Conservation (phyloP, 192 early-diverging fungal genomes). For the Oehlia diaphana region DNA sequence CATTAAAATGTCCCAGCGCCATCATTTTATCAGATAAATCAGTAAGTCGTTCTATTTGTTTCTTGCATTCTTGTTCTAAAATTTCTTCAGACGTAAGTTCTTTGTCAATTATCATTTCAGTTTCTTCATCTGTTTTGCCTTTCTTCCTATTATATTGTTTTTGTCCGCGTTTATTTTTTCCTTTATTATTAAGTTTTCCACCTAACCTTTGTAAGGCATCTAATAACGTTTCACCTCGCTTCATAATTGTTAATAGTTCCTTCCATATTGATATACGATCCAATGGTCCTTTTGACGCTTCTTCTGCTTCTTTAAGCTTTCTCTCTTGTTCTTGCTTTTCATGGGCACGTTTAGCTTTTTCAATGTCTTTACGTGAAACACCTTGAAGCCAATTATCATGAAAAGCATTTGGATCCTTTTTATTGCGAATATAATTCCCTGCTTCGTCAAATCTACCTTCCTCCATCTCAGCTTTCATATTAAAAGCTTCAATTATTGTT, state of each 20-base stretch:
- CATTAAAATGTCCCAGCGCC: slow-evolving; percentile 63
- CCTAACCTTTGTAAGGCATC: slow-evolving; percentile 61
- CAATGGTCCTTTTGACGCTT: slow-evolving; percentile 40
- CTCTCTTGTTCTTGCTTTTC: slow-evolving; percentile 43
- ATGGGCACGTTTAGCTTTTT: slow-evolving; percentile 53
- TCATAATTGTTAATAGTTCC: slow-evolving; percentile 57
- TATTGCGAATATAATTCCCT: slow-evolving; percentile 72
- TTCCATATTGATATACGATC: slow-evolving; percentile 57
- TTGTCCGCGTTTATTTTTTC: slow-evolving; percentile 42
- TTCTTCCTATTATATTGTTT: slow-evolving; percentile 29
- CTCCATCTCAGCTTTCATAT: slow-evolving; percentile 75
- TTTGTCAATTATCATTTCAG: slow-evolving; percentile 28
- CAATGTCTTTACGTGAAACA: slow-evolving; percentile 58
- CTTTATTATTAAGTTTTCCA: slow-evolving; percentile 44
- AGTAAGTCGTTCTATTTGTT: slow-evolving; percentile 61
- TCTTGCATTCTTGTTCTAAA: slow-evolving; percentile 43
- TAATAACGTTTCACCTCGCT: slow-evolving; percentile 60
- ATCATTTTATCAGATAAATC: slow-evolving; percentile 71
- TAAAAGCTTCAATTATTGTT: slow-evolving; percentile 68
- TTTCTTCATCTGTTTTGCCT: slow-evolving; percentile 45
- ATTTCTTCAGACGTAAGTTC: slow-evolving; percentile 32
- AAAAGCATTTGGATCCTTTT: slow-evolving; percentile 66
- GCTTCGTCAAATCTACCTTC: slow-evolving; percentile 66
- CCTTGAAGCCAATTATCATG: slow-evolving; percentile 74
- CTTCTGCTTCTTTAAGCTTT: slow-evolving; percentile 49